Evolutionary conservation across 1,139 yeast genomes (phyloP).

Genomic region (Saccharomyces hybrid): DNA sequence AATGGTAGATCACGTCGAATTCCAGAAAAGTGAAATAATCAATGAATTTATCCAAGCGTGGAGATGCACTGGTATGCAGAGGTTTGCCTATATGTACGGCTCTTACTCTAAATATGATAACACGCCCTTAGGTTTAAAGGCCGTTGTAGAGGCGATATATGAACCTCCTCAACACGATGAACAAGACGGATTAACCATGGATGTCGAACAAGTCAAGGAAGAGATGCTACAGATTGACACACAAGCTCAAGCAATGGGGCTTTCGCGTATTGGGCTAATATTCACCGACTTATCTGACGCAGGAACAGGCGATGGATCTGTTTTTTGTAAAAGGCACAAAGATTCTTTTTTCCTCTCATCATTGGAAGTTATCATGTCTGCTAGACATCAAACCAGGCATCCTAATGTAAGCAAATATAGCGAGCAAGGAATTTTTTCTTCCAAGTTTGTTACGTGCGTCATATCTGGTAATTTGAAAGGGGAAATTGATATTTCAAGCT

Average conservation of each 20-base stretch:
- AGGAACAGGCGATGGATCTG: slow-evolving; percentile 81
- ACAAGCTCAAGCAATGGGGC: slow-evolving; percentile 53
- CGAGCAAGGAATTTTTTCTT: slow-evolving; percentile 62
- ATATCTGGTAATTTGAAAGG: slow-evolving; percentile 79
- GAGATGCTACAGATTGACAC: slow-evolving; percentile 51
- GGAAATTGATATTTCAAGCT: slow-evolving; percentile 84
- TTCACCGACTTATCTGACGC: slow-evolving; percentile 89
- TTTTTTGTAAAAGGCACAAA: slow-evolving; percentile 85
- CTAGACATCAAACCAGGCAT: slow-evolving; percentile 58
- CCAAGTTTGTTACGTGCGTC: slow-evolving; percentile 90
- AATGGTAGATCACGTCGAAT: slow-evolving; percentile 97
- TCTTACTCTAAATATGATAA: slow-evolving; percentile 66
- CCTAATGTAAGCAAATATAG: slow-evolving; percentile 67
- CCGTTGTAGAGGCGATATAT: slow-evolving; percentile 85
- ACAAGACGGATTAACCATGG: slow-evolving; percentile 72
- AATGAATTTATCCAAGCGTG: slow-evolving; percentile 83
- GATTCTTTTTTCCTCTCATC: slow-evolving; percentile 86
- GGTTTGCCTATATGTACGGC: slow-evolving; percentile 83
- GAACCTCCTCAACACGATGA: slow-evolving; percentile 91
- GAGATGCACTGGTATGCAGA: slow-evolving; percentile 82
- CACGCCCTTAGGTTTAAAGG: slow-evolving; percentile 82
- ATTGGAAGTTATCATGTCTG: slow-evolving; percentile 80
- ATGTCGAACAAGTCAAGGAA: slow-evolving; percentile 42
- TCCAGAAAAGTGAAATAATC: slow-evolving; percentile 63
- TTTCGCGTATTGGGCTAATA: slow-evolving; percentile 70